Conservation (phyloP, 2,329 filamentous ascomycete genomes). For the Graphium sp. region DNA sequence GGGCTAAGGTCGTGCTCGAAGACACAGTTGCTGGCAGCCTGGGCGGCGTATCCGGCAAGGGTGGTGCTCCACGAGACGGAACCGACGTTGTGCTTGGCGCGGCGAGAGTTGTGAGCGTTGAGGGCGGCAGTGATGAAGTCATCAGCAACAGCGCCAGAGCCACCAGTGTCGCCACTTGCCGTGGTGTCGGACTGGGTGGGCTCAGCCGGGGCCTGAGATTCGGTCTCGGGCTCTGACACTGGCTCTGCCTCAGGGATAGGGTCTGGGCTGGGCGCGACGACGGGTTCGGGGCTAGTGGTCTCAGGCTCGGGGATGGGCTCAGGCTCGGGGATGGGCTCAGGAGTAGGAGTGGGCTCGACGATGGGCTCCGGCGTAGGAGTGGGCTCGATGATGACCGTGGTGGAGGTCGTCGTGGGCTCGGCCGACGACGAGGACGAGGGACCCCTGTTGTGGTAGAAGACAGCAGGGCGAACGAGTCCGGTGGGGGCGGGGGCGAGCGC, state of each 20-base stretch:
- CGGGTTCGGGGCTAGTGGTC: conserved; percentile 3
- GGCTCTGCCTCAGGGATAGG: conserved; percentile 6
- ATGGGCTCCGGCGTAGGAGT: conserved; percentile 11
- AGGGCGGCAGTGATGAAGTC: conserved; percentile 21
- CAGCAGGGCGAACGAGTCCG: no score
- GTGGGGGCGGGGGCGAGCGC: conserved; percentile 6
- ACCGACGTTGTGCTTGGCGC: conserved; percentile 59
- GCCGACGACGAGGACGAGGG: conserved; percentile 11
- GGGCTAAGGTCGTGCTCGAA: conserved; percentile 55
- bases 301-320: conserved; percentile 5
- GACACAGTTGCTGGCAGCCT: conserved; percentile 48
- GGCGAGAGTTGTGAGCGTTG: conserved; percentile 73
- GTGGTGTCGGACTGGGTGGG: conserved; percentile 4
- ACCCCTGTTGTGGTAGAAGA: no score
- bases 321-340: conserved; percentile 7
- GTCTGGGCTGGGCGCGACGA: conserved; percentile 4
- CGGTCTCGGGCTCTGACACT: conserved; percentile 4
- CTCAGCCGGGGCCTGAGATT: conserved; percentile 5
- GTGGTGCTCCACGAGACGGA: conserved; percentile 47
- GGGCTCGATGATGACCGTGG: conserved; percentile 4
- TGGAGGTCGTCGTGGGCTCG: conserved; percentile 1
- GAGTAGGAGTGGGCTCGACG: conserved; percentile 13
- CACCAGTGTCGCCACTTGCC: conserved; percentile 2
- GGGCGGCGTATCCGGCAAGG: conserved; percentile 46
- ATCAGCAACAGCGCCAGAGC: neutral